Conservation (phyloP, 2,329 filamentous ascomycete species). For the Pestalotiopsis sp. region DNA sequence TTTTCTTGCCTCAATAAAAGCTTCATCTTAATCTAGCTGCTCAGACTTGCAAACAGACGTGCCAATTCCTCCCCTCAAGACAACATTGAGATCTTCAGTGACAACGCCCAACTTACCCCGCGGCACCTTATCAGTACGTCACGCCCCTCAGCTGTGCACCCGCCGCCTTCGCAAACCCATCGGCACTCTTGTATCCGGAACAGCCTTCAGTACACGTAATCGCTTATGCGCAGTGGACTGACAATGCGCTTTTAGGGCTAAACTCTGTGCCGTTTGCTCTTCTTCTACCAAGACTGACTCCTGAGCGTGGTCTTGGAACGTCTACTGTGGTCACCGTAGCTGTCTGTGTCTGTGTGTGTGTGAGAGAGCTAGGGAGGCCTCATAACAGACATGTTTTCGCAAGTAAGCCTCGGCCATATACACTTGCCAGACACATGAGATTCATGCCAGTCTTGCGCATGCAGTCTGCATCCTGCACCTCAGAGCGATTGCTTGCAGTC, state of each 20-base stretch:
- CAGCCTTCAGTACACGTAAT: neutral
- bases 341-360: neutral
- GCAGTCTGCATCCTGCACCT: neutral
- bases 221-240: neutral
- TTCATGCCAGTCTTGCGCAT: neutral
- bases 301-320: neutral
- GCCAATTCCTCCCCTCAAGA: neutral
- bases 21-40: neutral
- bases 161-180: neutral
- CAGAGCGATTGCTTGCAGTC: neutral
- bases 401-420: slow-evolving; percentile 14
- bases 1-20: neutral
- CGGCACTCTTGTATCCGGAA: neutral
- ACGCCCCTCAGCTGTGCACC: slow-evolving; percentile 5
- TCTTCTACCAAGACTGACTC: neutral
- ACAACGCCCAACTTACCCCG: slow-evolving; percentile 10
- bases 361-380: neutral
- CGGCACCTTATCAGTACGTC: slow-evolving; percentile 14
- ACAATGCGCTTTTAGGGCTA: neutral
- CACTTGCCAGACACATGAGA: neutral
- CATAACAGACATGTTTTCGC: slow-evolving; percentile 18
- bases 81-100: neutral
- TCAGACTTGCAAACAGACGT: neutral
- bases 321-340: neutral
- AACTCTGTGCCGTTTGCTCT: neutral